Conservation (phyloP, 1,284 basidiomycete species). For the Sparassis latifolia region DNA sequence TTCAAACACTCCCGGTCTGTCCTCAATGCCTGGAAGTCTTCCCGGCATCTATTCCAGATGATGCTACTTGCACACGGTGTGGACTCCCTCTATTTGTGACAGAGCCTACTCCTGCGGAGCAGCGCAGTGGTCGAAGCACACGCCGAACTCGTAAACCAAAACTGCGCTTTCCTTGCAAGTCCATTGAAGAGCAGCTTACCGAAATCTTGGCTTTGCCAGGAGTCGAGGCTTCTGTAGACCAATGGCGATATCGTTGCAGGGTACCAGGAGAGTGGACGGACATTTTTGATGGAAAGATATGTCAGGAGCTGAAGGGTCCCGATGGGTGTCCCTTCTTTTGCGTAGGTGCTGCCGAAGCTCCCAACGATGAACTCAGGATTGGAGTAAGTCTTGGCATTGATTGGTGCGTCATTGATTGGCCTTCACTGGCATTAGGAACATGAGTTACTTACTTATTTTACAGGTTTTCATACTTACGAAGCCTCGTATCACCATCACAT, state of each 20-base stretch:
- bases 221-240: conserved; percentile 14
- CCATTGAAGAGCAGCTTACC: conserved; percentile 10
- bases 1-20: neutral
- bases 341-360: conserved; percentile 1
- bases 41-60: neutral
- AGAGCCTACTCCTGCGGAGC: neutral
- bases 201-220: conserved; percentile 1
- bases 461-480: conserved; percentile 30
- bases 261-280: conserved; percentile 10
- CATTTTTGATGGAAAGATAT: conserved; percentile 20
- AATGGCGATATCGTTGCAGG: conserved; percentile 11
- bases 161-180: conserved; percentile 9
- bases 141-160: conserved; percentile 6
- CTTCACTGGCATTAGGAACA: neutral
- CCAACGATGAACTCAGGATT: conserved; percentile 11
- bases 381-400: neutral
- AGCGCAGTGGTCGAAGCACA: neutral
- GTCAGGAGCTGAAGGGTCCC: conserved; percentile 10
- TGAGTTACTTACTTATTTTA: conserved; percentile 20
- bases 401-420: neutral
- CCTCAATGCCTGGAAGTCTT: neutral
- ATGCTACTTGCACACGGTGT: neutral
- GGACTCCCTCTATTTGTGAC: neutral
- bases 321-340: conserved; percentile 18
- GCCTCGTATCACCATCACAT: conserved; percentile 27